Evolutionary conservation across 2,329 filamentous ascomycete species (phyloP).

Genomic region (Trichoderma simmonsii): DNA sequence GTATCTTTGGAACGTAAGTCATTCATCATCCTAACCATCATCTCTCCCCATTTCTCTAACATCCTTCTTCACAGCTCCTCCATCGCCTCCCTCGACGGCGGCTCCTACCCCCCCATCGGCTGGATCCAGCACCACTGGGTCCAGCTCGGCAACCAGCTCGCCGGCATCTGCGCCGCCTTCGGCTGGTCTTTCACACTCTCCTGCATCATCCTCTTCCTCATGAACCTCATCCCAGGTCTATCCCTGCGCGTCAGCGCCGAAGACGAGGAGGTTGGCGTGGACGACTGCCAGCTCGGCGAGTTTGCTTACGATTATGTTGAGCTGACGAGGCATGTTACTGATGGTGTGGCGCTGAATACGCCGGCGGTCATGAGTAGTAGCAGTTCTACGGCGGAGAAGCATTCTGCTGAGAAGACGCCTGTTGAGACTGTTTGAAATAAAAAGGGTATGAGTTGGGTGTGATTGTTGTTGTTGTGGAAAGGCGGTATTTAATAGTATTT

Average conservation of each 20-base stretch:
- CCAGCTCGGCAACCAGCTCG: constrained; percentile 69
- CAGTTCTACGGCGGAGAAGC: constrained; percentile 32
- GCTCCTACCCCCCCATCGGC: constrained; percentile 55
- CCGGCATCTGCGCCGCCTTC: constrained; percentile 62
- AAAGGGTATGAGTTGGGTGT: neutral
- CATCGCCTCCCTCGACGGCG: constrained; percentile 71
- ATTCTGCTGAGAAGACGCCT: constrained; percentile 8
- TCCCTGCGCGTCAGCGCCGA: constrained; percentile 64
- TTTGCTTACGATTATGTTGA: constrained; percentile 84
- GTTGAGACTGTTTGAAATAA: neutral
- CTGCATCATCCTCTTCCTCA: constrained; percentile 65
- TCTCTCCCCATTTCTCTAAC: too few relatives aligned
- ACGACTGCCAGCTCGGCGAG: constrained; percentile 76
- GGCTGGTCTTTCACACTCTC: constrained; percentile 66
- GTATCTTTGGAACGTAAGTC: constrained; percentile 67
- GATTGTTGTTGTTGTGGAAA: neutral
- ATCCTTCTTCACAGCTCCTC: constrained; percentile 43
- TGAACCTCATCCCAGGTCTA: constrained; percentile 69
- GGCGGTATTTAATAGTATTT: neutral
- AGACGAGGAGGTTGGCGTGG: constrained; percentile 66
- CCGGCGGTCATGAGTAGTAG: constrained; percentile 22
- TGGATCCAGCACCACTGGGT: constrained; percentile 70
- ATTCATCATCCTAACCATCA: too few relatives aligned
- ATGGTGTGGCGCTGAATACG: constrained; percentile 27
- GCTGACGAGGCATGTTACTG: constrained; percentile 60